phyloP scores from a whole-genome alignment of 1,284 basidiomycete species.

The Melampsora americana region DNA sequence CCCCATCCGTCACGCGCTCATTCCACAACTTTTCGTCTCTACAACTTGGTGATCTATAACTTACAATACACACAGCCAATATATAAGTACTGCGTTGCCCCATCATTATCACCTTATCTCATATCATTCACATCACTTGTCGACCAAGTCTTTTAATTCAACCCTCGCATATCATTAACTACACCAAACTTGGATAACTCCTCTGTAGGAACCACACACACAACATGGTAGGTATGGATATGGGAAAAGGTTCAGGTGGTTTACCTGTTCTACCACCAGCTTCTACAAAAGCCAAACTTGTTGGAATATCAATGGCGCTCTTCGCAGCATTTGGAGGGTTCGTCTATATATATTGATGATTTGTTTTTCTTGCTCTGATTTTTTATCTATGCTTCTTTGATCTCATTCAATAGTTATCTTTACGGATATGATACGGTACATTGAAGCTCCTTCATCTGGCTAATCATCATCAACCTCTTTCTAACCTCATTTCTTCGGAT shows the following conservation, averaged over 20 bases:
- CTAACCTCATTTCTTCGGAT: neutral
- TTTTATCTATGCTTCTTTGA: neutral
- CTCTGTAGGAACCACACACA: neutral
- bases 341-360: neutral
- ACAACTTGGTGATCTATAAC: no score
- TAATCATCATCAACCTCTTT: neutral
- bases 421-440: constrained; percentile 44
- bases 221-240: neutral
- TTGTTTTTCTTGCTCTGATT: neutral
- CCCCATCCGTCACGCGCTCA: no score
- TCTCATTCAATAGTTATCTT: constrained; percentile 19
- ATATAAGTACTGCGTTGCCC: no score
- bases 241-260: neutral
- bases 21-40: no score
- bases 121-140: no score
- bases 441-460: neutral
- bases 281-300: constrained; percentile 34
- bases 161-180: no score
- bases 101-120: no score
- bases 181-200: no score
- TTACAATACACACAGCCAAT: no score
- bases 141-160: no score
- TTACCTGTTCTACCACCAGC: constrained; percentile 13
- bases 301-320: constrained; percentile 37
- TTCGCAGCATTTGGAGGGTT: constrained; percentile 44